Conservation (phyloP, 2,329 filamentous ascomycete genomes). For the Fusarium praegraminearum region DNA sequence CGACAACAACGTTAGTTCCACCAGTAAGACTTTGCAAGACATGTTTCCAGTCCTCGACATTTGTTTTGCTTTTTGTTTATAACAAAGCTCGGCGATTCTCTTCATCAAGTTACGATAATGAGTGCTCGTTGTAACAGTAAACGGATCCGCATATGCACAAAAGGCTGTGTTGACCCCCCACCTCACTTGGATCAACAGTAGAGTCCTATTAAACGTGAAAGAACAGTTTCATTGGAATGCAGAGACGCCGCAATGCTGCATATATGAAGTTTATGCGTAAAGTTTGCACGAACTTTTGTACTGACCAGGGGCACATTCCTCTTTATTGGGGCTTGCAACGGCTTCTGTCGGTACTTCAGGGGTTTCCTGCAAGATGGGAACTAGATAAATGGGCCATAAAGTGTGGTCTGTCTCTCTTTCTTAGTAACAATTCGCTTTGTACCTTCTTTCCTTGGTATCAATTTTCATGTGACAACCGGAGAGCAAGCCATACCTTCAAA, state of each 20-base stretch:
- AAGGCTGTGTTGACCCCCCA: accelerated
- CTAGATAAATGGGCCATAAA: background rate
- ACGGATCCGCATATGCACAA: background rate
- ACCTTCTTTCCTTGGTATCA: background rate
- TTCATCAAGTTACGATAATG: background rate
- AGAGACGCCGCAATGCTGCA: constrained; percentile 10
- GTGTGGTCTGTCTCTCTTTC: background rate
- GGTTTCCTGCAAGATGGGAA: background rate
- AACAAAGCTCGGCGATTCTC: background rate
- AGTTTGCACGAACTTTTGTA: background rate
- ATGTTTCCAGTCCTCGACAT: background rate
- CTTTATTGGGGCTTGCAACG: background rate
- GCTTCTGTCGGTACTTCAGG: background rate
- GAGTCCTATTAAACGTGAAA: background rate
- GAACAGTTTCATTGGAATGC: constrained; percentile 1
- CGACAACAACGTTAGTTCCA: no score
- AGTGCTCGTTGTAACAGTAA: background rate
- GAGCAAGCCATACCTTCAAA: background rate
- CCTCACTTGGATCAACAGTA: background rate
- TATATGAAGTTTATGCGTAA: background rate
- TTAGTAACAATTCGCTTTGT: background rate
- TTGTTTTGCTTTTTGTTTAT: background rate
- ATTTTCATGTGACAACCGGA: background rate
- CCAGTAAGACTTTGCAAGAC: background rate
- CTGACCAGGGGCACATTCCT: background rate